phyloP scores from a whole-genome alignment of 2,329 filamentous ascomycete species.

The Fusarium pseudograminearum region DNA sequence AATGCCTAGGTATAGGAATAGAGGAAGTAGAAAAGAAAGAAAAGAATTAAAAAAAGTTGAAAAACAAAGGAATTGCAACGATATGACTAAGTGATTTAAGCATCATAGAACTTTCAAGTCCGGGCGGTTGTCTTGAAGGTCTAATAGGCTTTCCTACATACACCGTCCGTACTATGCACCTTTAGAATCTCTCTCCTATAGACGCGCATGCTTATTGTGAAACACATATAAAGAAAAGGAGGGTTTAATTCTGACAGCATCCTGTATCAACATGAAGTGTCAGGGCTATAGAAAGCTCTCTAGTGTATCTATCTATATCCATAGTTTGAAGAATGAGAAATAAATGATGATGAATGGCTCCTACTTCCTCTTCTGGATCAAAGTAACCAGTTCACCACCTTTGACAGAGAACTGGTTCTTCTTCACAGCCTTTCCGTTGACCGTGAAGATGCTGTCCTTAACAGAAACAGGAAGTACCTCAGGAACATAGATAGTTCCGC shows the following conservation, averaged over 20 bases:
- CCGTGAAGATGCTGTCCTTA: not conserved
- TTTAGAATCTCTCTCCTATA: rapidly evolving
- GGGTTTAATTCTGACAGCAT: too few species aligned
- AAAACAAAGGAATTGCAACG: not conserved
- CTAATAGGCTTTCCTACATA: not conserved
- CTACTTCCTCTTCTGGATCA: not conserved
- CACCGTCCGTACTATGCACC: rapidly evolving
- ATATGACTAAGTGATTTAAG: not conserved
- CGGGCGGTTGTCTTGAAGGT: rapidly evolving
- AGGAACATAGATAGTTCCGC: not conserved
- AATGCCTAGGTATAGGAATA: too few species aligned
- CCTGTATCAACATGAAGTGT: not conserved
- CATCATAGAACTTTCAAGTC: not conserved
- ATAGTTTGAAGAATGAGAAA: not conserved
- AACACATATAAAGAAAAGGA: too few species aligned
- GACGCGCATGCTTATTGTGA: too few species aligned
- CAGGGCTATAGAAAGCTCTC: not conserved
- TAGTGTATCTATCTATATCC: not conserved
- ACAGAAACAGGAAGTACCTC: not conserved
- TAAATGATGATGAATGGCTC: not conserved
- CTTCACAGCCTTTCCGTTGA: not conserved
- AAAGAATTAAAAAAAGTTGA: not conserved
- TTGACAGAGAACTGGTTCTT: not conserved
- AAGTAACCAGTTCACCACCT: not conserved
- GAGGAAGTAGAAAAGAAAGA: not conserved